Base-by-base conservation (phyloP, 768 basidiomycete species). In the Boletus vermiculosoides region DNA sequence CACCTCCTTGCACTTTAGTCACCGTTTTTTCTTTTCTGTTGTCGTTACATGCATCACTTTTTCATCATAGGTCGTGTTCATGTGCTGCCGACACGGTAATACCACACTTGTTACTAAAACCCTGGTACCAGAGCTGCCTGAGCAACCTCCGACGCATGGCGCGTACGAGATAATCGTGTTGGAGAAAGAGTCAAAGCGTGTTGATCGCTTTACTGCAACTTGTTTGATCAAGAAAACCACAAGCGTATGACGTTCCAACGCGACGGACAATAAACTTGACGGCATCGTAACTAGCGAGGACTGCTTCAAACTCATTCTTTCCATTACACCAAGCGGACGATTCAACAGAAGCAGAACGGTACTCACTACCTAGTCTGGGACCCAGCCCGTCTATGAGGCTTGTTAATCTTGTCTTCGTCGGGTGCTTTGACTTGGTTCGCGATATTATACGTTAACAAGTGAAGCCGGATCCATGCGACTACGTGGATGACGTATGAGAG, bases 401-500 rank as follows among this genome's bases (percentile, higher is more conserved):
- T 77, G 51, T 80, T 79, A 41, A 65, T 54, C 25, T 55, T 65
- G 52, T 80, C 79, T 60, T 80, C 79, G 22, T 72, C 71, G 8
- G 68, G 66, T 42, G 67, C 63, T 40, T 70, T 63, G 18, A 67
- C 66, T 65, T 78, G 79, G 53, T 80, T 80, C 13, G 74, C 65
- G 20, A 78, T 58, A 45, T 73, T 67, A 64, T 73, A 77, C 25
- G 69, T 71, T 1, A 79, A 60, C 25, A 79, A 59, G 52, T 80
- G 77, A 9, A 78, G 57, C 75, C 74, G 78, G 13, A 76, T 71
- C 79, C 79, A 80, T 28, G 69, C 48, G 2, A 74, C 58, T 2
- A 66, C 59, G 18, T 73, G 66, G 13, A 64, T 37, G 9, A 70
- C 5, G 6, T 47, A 60, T 10, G 45, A 52, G 10, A 49, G 25